Evolutionary conservation across 176 grass and related monocot species (phyloP), one percentile per base, ranked within the genome.

Genomic region (Neostapfia colusana): DNA sequence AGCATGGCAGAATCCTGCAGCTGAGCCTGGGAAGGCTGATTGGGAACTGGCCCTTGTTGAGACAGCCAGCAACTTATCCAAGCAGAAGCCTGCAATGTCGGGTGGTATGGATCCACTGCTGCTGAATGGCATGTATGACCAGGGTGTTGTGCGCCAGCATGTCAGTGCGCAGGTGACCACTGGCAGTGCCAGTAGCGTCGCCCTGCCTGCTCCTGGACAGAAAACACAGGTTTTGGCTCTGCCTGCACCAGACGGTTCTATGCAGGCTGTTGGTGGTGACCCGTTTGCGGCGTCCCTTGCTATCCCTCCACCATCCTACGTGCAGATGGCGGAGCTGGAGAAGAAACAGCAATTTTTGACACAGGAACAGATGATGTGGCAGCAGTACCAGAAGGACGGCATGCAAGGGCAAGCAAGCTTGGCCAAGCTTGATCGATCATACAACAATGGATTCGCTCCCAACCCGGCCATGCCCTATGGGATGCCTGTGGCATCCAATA

Each of bases 61-160:
- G 70, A 98, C 91, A 8, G 87, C 91, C 0, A 98, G 95, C 84
- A 98, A 98, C 65, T 84, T 98, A 24, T 86, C 89, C 2, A 98
- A 90, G 62, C 95, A 94, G 81, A 98, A 92, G 85, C 85, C 91
- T 10, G 56, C 85, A 41, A 70, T 98, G 67, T 72, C 86, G 21
- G 95, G 95, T 50, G 95, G 91, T 62, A 92, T 98, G 49, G 85
- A 94, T 27, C 77, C 91, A 0, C 56, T 98, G 8, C 79, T 98
- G 50, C 78, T 98, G 81, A 94, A 90, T 13, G 95, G 95, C 41
- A 98, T 98, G 95, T 92, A 94, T 42, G 95, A 98, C 68, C 95
- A 98, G 67, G 91, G 95, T n/a, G 73, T 43, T 1, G 89, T 94
- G 51, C 90, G 76, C 43, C 91, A 98, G 76, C 86, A 88, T 23